Conservation (phyloP, 2,329 filamentous ascomycete genomes). For the Kalmusia sp. region DNA sequence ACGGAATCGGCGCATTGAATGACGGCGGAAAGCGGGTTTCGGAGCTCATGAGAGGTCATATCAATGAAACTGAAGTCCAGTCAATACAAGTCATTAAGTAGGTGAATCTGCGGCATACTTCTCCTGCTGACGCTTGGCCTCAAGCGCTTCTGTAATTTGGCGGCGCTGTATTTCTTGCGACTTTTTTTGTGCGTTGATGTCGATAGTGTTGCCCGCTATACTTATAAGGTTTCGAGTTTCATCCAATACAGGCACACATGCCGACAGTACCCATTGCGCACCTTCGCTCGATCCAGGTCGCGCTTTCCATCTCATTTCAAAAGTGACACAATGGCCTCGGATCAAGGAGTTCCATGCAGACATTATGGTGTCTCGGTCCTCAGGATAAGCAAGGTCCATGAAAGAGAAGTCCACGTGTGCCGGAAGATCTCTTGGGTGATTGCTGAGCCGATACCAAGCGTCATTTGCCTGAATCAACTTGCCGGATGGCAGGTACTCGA, state of each 20-base stretch:
- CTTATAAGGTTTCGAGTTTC: constrained; percentile 32
- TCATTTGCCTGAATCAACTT: constrained; percentile 38
- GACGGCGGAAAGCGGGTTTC: constrained; percentile 45
- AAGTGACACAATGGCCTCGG: constrained; percentile 34
- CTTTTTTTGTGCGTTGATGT: constrained; percentile 42
- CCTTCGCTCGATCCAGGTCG: constrained; percentile 17
- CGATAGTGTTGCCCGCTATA: constrained; percentile 40
- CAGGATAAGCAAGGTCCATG: constrained; percentile 38
- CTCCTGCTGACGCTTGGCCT: constrained; percentile 47
- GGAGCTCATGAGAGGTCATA: constrained; percentile 47
- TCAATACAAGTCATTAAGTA: constrained; percentile 11
- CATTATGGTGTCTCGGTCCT: constrained; percentile 34
- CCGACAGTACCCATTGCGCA: constrained; percentile 37
- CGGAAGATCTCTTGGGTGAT: constrained; percentile 26
- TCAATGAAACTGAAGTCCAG: constrained; percentile 31
- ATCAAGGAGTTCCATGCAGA: constrained; percentile 38
- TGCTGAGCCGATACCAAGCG: constrained; percentile 37
- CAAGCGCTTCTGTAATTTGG: constrained; percentile 43
- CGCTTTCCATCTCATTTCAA: constrained; percentile 45
- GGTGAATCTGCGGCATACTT: constrained; percentile 21
- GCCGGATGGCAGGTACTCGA: constrained; percentile 36
- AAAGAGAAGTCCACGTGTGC: constrained; percentile 34
- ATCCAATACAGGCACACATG: constrained; percentile 38
- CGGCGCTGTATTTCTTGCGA: constrained; percentile 36
- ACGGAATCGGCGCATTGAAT: constrained; percentile 53